Evolutionary conservation across 176 grass and related monocot genomes (phyloP), one percentile per base, ranked within the genome.

Genomic region (Hsuehochloa calcarea): DNA sequence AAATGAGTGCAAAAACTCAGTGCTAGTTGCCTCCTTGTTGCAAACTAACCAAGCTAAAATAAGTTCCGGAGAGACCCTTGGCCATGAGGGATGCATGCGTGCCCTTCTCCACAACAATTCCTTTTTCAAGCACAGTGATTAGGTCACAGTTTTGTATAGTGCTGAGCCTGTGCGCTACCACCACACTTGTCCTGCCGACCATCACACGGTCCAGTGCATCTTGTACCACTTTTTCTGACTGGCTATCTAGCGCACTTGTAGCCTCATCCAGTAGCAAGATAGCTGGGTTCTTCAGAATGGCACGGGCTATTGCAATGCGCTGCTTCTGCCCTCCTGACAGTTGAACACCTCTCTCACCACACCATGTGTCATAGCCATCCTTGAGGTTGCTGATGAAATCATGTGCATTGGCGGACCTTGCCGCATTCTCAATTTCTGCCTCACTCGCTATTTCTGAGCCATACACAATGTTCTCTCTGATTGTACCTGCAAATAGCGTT

Each of bases 271-370:
- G 73, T 46, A 98, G 82, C 58, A 98, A 62, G 39, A 98, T 92
- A 41, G 91, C 69, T 15, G 93, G 96, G 76, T 98, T 92, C 78
- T 98, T 98, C 27, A 98, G 74, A 27, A 98, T 93, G 27, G 96
- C 96, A 88, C 96, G 90, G 9, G 96, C 96, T 25, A 98, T 98
- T 20, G 96, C 96, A 70, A 98, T 90, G 34, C 96, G 87, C 52
- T 98, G 96, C 66, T 98, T 98, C 80, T 98, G 96, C 15, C 96
- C 96, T 80, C 96, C 96, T 67, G 96, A 98, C 20, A 98, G 56
- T 83, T 98, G 96, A 72, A 95, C 79, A 14, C 96, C 96, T 5
- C 93, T 82, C 47, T 98, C 96, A 27, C 96, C 96, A 44, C 96
- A 98, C 80, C n/a, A 74, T n/a, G 96, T 95, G 63, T 92, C 87